Base-by-base conservation (phyloP, 169 alveolate genomes). In the Eimeria zaria region DNA sequence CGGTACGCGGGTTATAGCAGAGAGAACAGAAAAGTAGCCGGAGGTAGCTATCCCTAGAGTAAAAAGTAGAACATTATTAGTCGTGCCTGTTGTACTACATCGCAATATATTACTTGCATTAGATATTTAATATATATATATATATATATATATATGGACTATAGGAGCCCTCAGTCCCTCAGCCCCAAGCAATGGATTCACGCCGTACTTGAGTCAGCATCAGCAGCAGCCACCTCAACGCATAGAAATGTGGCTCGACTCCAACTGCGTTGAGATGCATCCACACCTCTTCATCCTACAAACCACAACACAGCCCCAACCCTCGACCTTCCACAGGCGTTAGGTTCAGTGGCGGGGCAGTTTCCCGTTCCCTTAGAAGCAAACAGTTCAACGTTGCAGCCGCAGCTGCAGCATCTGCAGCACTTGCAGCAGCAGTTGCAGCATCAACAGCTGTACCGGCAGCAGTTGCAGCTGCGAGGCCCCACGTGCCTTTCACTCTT, bases 211-310 rank as follows among this genome's bases (percentile, higher is more conserved):
- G 97, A 4, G 97, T 89, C 30, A 95, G 96, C 94, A 95, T 46
- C 85, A 95, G 85, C 80, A 95, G 76, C 62, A 95, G 92, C 97
- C 97, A 95, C 48, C 97, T 83, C 74, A 95, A 60, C 36, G 97
- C 91, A 85, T 89, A 95, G 89, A 95, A 95, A 53, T 95, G 97
- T 71, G 97, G 96, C 60, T 95, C 97, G 16, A 95, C 89, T 55
- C 97, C 97, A 39, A 76, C 62, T 30, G 76, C 55, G 58, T 95
- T 67, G 85, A 95, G 80, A 55, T 89, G 95, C 76, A 30, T 27
- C 96, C 96, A 95, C 5, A 95, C 74, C 12, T 41, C 91, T 64
- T 39, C 78, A 69, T 95, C 97, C 97, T 95, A 51, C 60, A 95
- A 71, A 51, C n/a, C 36, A n/a, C 18, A 69, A 39, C 92, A 16